Base-by-base conservation (phyloP, 768 basidiomycete genomes). In the Tricholoma bakamatsutake region DNA sequence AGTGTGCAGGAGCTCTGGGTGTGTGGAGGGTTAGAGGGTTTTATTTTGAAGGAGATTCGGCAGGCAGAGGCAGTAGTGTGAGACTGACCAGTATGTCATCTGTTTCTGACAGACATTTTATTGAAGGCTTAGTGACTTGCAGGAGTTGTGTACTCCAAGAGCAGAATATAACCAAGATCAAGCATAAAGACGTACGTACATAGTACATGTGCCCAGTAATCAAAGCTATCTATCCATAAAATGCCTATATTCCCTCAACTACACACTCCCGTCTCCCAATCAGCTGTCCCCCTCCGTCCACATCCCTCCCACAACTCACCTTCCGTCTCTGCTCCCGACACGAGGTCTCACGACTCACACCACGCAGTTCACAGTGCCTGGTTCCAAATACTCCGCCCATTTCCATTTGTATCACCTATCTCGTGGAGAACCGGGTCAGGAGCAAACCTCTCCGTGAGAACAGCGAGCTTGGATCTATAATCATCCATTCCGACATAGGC, bases 1-100 rank as follows among this genome's bases (percentile, higher is more conserved):
- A 97, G 94, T 67, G 96, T 99, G 48, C 97, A 99, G 74, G 96
- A 99, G 71, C 75, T 99, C 42, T 98, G 97, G 97, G 78, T 95
- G 12, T 95, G 92, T 61, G 94, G 92, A 7, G 94, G 95, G 6
- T 70, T 98, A 55, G 96, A 98, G 64, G 93, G 93, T 1, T 97
- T 85, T 67, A 90, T 98, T 50, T 70, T 93, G 63, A 90, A 90
- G 69, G 79, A 81, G 61, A 87, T 91, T 50, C 46, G 28, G 13
- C 74, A 75, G 57, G 66, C 67, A 6, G 70, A 73, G 33, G 61
- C 63, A 27, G 46, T 27, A 27, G 45, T 35, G 45, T 62, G 28
- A 59, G 17, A 5, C 13, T 15, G 27, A 27, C 6, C 27, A 12
- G 43, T 27, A 45, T 27, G 24, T 6, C 6, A 13, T 45, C 9